These are phyloP conservation scores for Xylariaceae sp. DNA, from an alignment of 2,329 filamentous ascomycete genomes.

Conservation along the genomic window DNA sequence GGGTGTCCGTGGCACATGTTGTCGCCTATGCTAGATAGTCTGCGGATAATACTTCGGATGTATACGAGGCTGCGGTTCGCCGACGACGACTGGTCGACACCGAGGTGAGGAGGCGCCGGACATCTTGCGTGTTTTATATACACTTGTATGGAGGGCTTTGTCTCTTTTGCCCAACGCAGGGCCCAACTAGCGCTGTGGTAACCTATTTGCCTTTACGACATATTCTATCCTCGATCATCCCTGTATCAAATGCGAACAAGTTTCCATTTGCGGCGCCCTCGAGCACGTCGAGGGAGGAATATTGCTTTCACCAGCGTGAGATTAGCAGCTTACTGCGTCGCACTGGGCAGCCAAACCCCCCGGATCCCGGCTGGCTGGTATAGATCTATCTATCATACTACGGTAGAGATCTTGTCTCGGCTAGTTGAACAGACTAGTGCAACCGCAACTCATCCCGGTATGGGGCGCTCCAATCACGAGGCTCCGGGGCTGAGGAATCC, in stretches of 20 bases:
- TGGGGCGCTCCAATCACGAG: slow-evolving; percentile 26
- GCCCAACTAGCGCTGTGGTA: slow-evolving; percentile 1
- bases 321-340: slow-evolving; percentile 22
- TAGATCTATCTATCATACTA: slow-evolving; percentile 14
- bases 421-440: slow-evolving; percentile 28
- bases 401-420: slow-evolving; percentile 30
- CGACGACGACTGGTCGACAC: background rate
- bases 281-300: slow-evolving; percentile 19
- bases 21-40: slow-evolving; percentile 3
- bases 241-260: too few species aligned
- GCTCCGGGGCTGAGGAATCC: slow-evolving; percentile 13
- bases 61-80: slow-evolving; percentile 14
- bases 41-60: slow-evolving; percentile 4
- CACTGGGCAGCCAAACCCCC: slow-evolving; percentile 19
- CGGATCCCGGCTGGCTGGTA: slow-evolving; percentile 18
- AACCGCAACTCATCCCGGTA: slow-evolving; percentile 24
- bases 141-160: slow-evolving; percentile 13
- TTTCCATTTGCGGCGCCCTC: too few species aligned
- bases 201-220: slow-evolving; percentile 14
- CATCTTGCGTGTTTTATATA: slow-evolving; percentile 20
- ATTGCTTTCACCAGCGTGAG: slow-evolving; percentile 12
- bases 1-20: slow-evolving; percentile 60
- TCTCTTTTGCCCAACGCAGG: slow-evolving; percentile 20
- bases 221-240: slow-evolving; percentile 29
- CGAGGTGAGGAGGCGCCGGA: slow-evolving; percentile 9